Conservation (phyloP, 148 eudicot species). For the Vaccinium darrowii region DNA sequence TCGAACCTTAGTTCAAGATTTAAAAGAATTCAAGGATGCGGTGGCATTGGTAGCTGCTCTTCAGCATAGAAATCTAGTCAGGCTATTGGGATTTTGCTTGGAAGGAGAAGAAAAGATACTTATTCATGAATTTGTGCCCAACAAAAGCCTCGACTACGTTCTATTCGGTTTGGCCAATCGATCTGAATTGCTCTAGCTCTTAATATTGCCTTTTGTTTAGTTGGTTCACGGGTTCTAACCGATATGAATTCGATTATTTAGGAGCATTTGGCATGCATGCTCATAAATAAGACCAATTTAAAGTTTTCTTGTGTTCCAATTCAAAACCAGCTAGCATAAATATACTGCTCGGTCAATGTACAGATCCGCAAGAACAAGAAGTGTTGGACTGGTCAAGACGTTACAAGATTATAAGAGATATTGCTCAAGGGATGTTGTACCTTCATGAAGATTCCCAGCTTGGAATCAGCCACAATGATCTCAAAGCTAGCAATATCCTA, state of each 20-base stretch:
- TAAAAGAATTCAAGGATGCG: constrained; percentile 25
- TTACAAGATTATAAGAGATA: constrained; percentile 16
- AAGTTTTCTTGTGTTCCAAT: background rate
- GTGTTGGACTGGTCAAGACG: constrained; percentile 26
- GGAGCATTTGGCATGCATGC: no score
- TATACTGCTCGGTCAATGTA: background rate
- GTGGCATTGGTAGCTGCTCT: constrained; percentile 38
- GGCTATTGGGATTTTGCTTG: constrained; percentile 45
- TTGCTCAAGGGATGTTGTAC: constrained; percentile 32
- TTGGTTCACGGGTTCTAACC: no score
- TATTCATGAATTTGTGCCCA: constrained; percentile 43
- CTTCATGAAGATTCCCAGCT: constrained; percentile 37
- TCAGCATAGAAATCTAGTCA: constrained; percentile 45
- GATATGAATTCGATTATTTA: no score
- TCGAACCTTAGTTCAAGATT: no score
- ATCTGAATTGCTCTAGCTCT: background rate
- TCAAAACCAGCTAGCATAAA: background rate
- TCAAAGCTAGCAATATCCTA: constrained; percentile 35
- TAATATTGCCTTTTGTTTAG: background rate
- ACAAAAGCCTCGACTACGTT: constrained; percentile 37
- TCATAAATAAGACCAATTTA: background rate
- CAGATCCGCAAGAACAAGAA: constrained; percentile 24
- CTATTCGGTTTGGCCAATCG: constrained; percentile 18
- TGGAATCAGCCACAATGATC: constrained; percentile 33
- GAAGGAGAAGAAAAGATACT: constrained; percentile 39